Evolutionary conservation across 768 basidiomycete species (phyloP).

Genomic region (Agaricus subrufescens): DNA sequence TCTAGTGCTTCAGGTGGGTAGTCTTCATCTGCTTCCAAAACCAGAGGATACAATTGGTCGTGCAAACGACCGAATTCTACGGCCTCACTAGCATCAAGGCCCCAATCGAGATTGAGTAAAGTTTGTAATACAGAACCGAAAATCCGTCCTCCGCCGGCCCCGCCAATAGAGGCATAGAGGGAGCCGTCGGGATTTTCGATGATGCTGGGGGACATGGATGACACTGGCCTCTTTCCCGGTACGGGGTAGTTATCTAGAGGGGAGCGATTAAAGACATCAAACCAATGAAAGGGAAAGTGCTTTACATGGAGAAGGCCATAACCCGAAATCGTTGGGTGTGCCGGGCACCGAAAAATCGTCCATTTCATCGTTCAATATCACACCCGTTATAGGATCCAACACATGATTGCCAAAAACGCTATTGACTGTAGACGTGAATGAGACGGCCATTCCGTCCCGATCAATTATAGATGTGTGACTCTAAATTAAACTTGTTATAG

Average conservation of each 20-base stretch:
- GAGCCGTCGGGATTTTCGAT: slow-evolving; percentile 72
- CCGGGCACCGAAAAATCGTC: slow-evolving; percentile 92
- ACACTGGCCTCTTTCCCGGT: slow-evolving; percentile 84
- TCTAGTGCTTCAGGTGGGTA: slow-evolving; percentile 55
- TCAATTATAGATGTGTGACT: slow-evolving; percentile 87
- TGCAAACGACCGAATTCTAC: slow-evolving; percentile 86
- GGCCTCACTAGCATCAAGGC: slow-evolving; percentile 71
- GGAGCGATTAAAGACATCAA: background rate
- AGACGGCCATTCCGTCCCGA: slow-evolving; percentile 79
- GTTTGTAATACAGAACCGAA: slow-evolving; percentile 78
- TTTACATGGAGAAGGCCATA: slow-evolving; percentile 79
- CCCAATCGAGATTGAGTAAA: slow-evolving; percentile 77
- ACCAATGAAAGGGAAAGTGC: background rate
- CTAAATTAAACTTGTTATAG: slow-evolving; percentile 26
- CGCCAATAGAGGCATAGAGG: slow-evolving; percentile 73
- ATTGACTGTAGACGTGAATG: slow-evolving; percentile 88
- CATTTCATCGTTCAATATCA: slow-evolving; percentile 93
- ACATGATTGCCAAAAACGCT: slow-evolving; percentile 86
- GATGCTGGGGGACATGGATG: slow-evolving; percentile 79
- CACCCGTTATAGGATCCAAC: slow-evolving; percentile 80
- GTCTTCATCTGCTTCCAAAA: slow-evolving; percentile 55
- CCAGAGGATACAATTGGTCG: slow-evolving; percentile 74
- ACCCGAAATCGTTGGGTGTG: slow-evolving; percentile 75
- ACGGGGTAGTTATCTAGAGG: slow-evolving; percentile 80
- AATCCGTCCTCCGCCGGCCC: slow-evolving; percentile 85